These are phyloP conservation scores for Colletotrichum limetticola DNA, from an alignment of 2,329 filamentous ascomycete species.

Conservation along the genomic window DNA sequence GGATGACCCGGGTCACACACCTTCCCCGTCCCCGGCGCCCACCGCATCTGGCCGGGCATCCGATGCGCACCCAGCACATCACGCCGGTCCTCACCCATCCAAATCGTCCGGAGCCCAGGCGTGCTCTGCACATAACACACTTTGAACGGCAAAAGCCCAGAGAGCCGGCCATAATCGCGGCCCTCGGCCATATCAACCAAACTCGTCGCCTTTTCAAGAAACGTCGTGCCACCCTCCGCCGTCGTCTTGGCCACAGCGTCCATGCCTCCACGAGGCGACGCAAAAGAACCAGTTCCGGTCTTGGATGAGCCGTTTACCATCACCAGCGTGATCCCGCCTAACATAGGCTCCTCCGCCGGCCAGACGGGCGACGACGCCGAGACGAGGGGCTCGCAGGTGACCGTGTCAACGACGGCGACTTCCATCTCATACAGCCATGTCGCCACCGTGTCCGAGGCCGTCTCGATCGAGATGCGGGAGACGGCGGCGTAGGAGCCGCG, in stretches of 20 bases:
- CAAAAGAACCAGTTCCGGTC: neutral
- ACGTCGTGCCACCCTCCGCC: neutral
- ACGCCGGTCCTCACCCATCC: slow-evolving; percentile 54
- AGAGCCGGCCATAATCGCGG: slow-evolving; percentile 45
- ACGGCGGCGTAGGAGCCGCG: slow-evolving; percentile 47
- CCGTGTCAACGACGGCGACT: slow-evolving; percentile 43
- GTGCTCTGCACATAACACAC: slow-evolving; percentile 53
- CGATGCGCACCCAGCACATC: slow-evolving; percentile 54
- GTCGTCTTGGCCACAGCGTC: slow-evolving; percentile 6
- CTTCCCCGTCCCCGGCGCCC: slow-evolving; percentile 31
- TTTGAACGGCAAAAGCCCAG: slow-evolving; percentile 55
- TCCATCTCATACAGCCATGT: slow-evolving; percentile 49
- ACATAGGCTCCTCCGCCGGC: slow-evolving; percentile 28
- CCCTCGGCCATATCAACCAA: slow-evolving; percentile 30
- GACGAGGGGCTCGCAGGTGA: slow-evolving; percentile 42
- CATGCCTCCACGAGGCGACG: neutral
- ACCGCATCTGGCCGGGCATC: slow-evolving; percentile 49
- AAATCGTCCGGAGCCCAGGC: slow-evolving; percentile 48
- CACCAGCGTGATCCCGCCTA: slow-evolving; percentile 36
- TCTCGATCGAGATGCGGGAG: slow-evolving; percentile 42
- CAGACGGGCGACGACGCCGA: slow-evolving; percentile 34
- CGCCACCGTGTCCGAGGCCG: slow-evolving; percentile 35
- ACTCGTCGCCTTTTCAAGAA: neutral
- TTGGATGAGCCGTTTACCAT: slow-evolving; percentile 7
- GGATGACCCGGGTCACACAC: slow-evolving; percentile 27